Conservation (phyloP, 768 basidiomycete species). For the Russula sp. region DNA sequence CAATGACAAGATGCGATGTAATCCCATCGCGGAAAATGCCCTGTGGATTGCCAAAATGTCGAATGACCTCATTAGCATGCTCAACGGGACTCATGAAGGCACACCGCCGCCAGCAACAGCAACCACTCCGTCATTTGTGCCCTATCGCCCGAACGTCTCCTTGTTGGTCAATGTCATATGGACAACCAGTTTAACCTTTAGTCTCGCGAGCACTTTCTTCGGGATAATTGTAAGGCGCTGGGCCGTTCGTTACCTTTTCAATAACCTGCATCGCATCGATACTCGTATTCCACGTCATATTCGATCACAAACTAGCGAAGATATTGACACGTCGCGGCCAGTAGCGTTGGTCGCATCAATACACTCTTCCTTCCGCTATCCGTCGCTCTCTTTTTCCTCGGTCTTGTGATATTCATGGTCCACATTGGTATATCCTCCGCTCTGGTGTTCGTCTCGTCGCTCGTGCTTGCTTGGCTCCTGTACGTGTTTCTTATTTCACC, state of each 20-base stretch:
- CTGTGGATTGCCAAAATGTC: too few relatives aligned
- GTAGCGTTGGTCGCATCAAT: neutral
- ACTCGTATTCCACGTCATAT: neutral
- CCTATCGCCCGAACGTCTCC: neutral
- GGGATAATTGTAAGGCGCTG: conserved; percentile 2
- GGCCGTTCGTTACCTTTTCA: conserved; percentile 1
- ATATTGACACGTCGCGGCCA: neutral
- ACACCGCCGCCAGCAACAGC: neutral
- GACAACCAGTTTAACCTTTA: neutral
- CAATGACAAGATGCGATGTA: conserved; percentile 8
- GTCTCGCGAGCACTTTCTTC: neutral
- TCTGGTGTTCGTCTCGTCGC: neutral
- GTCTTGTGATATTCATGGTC: neutral
- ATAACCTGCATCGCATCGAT: neutral
- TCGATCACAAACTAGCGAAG: neutral
- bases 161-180: neutral
- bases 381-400: conserved; percentile 4
- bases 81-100: neutral
- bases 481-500: neutral
- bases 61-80: neutral
- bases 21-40: neutral
- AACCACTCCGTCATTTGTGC: neutral
- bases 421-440: neutral
- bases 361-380: neutral
- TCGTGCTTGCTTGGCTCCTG: conserved; percentile 3